Evolutionary conservation across 2,329 filamentous ascomycete species (phyloP).

Genomic region (Dactylellina sp.): DNA sequence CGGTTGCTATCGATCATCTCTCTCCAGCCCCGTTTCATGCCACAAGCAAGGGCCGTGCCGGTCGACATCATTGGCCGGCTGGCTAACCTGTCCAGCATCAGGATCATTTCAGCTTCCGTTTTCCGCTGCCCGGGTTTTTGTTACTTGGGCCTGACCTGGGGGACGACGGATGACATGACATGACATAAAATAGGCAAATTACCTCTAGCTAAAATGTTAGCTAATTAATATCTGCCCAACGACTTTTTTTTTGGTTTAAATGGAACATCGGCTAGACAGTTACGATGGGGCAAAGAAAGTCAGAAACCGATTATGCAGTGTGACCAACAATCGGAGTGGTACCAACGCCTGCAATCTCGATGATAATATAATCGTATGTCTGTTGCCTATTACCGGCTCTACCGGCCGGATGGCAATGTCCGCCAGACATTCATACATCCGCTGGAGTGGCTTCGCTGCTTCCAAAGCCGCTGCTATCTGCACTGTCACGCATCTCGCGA

Average conservation of each 20-base stretch:
- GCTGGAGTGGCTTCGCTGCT: background rate
- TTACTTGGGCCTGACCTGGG: too few species aligned
- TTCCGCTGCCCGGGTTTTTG: background rate
- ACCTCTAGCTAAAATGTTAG: too few species aligned
- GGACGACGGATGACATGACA: too few species aligned
- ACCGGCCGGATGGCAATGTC: background rate
- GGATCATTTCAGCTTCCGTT: conserved; percentile 1
- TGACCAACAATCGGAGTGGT: conserved; percentile 13
- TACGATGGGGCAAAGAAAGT: conserved; percentile 4
- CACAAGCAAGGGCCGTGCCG: conserved; percentile 12
- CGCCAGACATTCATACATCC: too few species aligned
- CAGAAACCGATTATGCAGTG: conserved; percentile 23
- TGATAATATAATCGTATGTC: too few species aligned
- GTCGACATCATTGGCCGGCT: background rate
- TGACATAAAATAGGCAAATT: background rate
- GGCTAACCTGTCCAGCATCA: background rate
- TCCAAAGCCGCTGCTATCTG: background rate
- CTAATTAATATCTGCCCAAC: too few species aligned
- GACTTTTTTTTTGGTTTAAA: background rate
- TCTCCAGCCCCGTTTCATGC: conserved; percentile 2
- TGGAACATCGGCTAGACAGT: too few species aligned
- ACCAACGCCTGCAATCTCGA: background rate
- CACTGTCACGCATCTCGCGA: background rate
- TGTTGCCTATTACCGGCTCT: background rate
- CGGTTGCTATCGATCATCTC: conserved; percentile 4